Evolutionary conservation across 805 yeast species (phyloP), one percentile per base, ranked within the genome.

Genomic region (Saccharomycopsis fibuligera): DNA sequence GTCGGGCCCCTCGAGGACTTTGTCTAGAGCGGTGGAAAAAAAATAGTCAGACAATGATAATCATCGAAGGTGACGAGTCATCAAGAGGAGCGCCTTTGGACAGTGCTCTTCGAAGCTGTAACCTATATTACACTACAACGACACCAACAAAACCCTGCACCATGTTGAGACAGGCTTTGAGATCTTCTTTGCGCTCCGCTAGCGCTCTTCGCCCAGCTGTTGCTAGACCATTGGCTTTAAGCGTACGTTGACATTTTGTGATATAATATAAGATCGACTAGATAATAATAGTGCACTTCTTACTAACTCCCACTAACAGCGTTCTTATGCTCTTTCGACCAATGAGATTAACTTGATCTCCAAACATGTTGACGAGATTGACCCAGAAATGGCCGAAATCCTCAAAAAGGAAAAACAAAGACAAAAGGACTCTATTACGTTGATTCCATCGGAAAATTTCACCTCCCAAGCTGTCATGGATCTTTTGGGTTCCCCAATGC

Each of bases 371-470:
- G 61, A 62, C 55, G 87, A 81, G 50, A 78, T 81, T 54, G 95
- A 86, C 67, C 93, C 93, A 39, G 90, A 83, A 64, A 84, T 85
- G 66, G 83, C 81, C 48, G 71, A 71, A 37, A 83, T 85, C 66
- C 76, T 85, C 61, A 69, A 74, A 60, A 84, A 82, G 65, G 99
- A 93, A 72, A 83, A 83, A 64, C 74, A 74, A 58, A 88, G 99
- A 75, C 99, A 93, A 75, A 83, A 80, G 68, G 89, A 86, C 68
- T 90, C 97, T 39, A 84, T 93, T 60, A 91, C 87, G 41, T 78
- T 93, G 66, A 93, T 93, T 67, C 96, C 99, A 29, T 86, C 96
- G 48, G 99, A 93, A 74, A 93, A 93, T 71, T 90, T 91, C 75
- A 93, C 99, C 49, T 86, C 97, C 48, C 85, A 85, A 58, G 86